These are phyloP conservation scores for Solanum hybrid DNA, from an alignment of 305 asterid genomes.

Conservation along the genomic window DNA sequence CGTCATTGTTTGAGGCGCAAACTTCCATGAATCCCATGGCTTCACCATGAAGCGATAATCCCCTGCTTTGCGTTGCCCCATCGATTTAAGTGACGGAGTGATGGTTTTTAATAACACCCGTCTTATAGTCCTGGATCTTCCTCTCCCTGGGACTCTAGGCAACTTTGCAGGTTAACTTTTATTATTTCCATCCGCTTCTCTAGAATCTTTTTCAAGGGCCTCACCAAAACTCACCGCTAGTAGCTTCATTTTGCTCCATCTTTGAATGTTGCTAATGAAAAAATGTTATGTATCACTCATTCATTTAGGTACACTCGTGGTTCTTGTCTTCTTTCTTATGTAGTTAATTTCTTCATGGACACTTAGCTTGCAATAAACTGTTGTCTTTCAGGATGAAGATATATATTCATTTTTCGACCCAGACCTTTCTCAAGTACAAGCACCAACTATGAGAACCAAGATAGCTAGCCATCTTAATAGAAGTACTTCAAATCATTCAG, in stretches of 20 bases:
- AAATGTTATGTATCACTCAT: background rate
- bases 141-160: background rate
- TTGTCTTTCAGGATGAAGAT: constrained; percentile 61
- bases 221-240: background rate
- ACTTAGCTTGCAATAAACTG: background rate
- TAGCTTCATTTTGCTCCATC: background rate
- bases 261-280: background rate
- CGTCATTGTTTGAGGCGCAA: background rate
- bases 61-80: background rate
- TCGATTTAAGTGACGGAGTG: background rate
- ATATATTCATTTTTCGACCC: constrained; percentile 81
- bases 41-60: background rate
- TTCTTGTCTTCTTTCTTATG: background rate
- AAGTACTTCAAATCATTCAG: constrained; percentile 22
- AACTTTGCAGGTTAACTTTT: background rate
- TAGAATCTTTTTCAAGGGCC: background rate
- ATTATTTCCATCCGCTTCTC: background rate
- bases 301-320: background rate
- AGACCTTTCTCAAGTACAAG: constrained; percentile 50
- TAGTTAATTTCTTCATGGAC: background rate
- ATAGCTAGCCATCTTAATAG: constrained; percentile 33
- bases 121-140: background rate
- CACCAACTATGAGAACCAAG: constrained; percentile 45
- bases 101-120: background rate
- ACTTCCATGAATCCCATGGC: background rate